Evolutionary conservation across 768 basidiomycete genomes (phyloP).

Genomic region (Naganishia onofrii): DNA sequence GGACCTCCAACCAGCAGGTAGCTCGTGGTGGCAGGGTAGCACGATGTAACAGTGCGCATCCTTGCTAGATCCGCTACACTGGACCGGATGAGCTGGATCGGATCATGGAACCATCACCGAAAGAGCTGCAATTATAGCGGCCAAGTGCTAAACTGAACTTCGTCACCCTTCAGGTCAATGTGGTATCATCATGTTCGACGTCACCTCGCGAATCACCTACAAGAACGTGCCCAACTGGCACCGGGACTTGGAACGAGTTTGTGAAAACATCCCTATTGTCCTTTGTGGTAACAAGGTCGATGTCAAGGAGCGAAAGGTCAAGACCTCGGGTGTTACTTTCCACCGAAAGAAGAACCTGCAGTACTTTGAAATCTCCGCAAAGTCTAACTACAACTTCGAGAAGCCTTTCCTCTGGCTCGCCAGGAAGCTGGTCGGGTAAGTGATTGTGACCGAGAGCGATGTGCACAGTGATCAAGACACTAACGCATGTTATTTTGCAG

Average conservation of each 20-base stretch:
- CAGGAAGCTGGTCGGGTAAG: constrained; percentile 93
- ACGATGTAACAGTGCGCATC: no score
- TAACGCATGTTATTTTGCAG: constrained; percentile 54
- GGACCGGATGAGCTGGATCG: no score
- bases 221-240: constrained; percentile 99
- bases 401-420: constrained; percentile 99
- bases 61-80: no score
- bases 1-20: no score
- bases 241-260: constrained; percentile 94
- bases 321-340: constrained; percentile 97
- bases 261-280: constrained; percentile 99
- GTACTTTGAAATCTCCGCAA: constrained; percentile 99
- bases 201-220: constrained; percentile 99
- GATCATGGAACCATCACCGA: no score
- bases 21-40: no score
- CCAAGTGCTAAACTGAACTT: neutral
- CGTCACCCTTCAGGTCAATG: constrained; percentile 75
- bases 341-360: constrained; percentile 99
- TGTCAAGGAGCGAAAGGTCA: constrained; percentile 99
- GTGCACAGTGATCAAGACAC: neutral
- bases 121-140: no score
- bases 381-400: constrained; percentile 99
- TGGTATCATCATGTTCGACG: constrained; percentile 99
- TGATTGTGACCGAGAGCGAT: constrained; percentile 29
- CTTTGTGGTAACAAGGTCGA: constrained; percentile 99